These are phyloP conservation scores for Ustilago shanxiensis DNA, from an alignment of 1,284 basidiomycete genomes.

Conservation along the genomic window DNA sequence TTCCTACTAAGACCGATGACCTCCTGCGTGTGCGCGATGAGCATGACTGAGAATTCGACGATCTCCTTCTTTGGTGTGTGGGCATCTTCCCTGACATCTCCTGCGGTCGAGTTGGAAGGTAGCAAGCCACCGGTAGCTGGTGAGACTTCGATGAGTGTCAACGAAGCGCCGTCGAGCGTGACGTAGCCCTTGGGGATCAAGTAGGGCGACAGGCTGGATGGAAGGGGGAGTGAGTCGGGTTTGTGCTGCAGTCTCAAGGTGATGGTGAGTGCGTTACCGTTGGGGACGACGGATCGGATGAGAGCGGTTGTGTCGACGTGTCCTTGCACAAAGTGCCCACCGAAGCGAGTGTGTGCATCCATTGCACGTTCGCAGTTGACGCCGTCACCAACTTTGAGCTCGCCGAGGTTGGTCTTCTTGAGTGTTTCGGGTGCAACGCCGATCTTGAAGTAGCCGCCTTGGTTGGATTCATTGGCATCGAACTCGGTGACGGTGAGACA, in stretches of 20 bases:
- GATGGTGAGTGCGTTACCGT: conserved; percentile 89
- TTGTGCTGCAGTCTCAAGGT: conserved; percentile 76
- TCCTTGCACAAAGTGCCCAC: conserved; percentile 93
- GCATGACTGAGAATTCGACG: conserved; percentile 69
- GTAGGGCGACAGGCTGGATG: conserved; percentile 81
- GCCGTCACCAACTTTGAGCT: conserved; percentile 81
- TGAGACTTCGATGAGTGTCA: conserved; percentile 86
- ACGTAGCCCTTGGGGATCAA: conserved; percentile 97
- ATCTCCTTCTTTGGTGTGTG: conserved; percentile 51
- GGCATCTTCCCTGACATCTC: conserved; percentile 43
- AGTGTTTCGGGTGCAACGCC: conserved; percentile 98
- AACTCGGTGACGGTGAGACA: conserved; percentile 92
- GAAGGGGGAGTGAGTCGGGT: conserved; percentile 73
- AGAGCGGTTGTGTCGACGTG: conserved; percentile 83
- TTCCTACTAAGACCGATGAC: conserved; percentile 65
- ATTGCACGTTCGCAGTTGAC: conserved; percentile 97
- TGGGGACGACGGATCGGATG: conserved; percentile 74
- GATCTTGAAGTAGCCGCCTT: conserved; percentile 78
- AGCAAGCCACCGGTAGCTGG: conserved; percentile 60
- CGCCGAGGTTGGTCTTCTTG: conserved; percentile 83
- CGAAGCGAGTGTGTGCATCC: conserved; percentile 89
- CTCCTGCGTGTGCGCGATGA: conserved; percentile 69
- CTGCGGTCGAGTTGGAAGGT: conserved; percentile 51
- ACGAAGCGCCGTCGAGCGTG: conserved; percentile 91
- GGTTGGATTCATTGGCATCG: conserved; percentile 68